Evolutionary conservation across 768 basidiomycete species (phyloP), one percentile per base, ranked within the genome.

Genomic region (Tricholoma furcatifolium): DNA sequence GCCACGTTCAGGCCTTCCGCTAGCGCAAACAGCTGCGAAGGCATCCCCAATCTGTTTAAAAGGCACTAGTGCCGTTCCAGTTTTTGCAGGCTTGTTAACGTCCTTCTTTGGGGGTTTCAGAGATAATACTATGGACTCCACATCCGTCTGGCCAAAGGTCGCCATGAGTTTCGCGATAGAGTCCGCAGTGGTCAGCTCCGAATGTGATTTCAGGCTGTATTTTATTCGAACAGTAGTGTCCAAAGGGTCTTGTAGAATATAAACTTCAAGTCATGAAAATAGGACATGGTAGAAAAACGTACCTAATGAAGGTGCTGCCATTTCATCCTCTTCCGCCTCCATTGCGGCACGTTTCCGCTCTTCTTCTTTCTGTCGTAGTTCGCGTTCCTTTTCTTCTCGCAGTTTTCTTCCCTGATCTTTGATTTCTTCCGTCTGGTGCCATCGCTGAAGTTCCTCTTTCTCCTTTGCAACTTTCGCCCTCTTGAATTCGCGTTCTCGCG

Each of bases 151-250:
- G 1, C 91, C 89, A 56, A 88, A 91, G 0, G 74, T 76, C 6
- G 73, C 60, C 31, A 93, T 71, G 45, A 90, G 73, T 0, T 67
- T 46, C 11, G 74, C 69, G 32, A 90, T 72, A 5, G 79, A 66
- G 12, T 71, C 68, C 1, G 79, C 54, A 0, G 79, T 81, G 1
- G 79, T 80, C n/a, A 90, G 71, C 7, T 70, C 61, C 11, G 87
- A 84, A 56, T 83, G 79, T 1, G 75, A 65, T 43, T 83, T 76
- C 8, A 88, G 68, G 4, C 75, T 65, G 65, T 83, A 93, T 67
- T 86, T 91, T 57, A 93, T 65, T 48, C 83, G 81, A 54, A 92
- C 72, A 12, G 90, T 91, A 0, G 89, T 90, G 58, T 92, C 91
- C 24, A 84, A 76, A 2, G 80, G 67, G 48, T 81, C 86, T 84